These are phyloP conservation scores for Gossypium sturtianum DNA, from an alignment of 345 rosid genomes.

Conservation along the genomic window DNA sequence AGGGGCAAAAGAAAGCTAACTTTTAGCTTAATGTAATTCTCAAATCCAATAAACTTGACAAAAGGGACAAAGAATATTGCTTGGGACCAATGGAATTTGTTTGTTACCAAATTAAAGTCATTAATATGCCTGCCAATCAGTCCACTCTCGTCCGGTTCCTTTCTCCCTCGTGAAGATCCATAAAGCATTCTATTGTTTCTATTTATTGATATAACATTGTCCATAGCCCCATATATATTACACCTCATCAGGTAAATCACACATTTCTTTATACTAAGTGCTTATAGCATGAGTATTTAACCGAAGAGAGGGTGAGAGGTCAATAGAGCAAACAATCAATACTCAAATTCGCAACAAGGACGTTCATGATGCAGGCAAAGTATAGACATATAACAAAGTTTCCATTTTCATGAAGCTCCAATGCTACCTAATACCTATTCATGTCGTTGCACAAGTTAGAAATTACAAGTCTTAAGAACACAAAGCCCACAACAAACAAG, in stretches of 20 bases:
- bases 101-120: neutral
- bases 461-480: neutral
- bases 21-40: neutral
- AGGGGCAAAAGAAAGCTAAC: neutral
- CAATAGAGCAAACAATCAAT: neutral
- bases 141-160: neutral
- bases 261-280: neutral
- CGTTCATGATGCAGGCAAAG: neutral
- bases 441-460: neutral
- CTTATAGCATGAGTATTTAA: neutral
- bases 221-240: neutral
- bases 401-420: neutral
- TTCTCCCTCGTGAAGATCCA: neutral
- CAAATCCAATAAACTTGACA: conserved; percentile 1
- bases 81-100: neutral
- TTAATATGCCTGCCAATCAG: neutral
- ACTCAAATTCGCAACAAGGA: neutral
- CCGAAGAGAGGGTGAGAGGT: neutral
- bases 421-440: neutral
- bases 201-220: neutral
- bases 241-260: neutral
- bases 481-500: neutral
- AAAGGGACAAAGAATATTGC: neutral
- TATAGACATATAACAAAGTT: neutral
- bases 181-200: conserved; percentile 1